These are phyloP conservation scores for Hypoxylon trugodes DNA, from an alignment of 495 filamentous ascomycete genomes.

Conservation along the genomic window DNA sequence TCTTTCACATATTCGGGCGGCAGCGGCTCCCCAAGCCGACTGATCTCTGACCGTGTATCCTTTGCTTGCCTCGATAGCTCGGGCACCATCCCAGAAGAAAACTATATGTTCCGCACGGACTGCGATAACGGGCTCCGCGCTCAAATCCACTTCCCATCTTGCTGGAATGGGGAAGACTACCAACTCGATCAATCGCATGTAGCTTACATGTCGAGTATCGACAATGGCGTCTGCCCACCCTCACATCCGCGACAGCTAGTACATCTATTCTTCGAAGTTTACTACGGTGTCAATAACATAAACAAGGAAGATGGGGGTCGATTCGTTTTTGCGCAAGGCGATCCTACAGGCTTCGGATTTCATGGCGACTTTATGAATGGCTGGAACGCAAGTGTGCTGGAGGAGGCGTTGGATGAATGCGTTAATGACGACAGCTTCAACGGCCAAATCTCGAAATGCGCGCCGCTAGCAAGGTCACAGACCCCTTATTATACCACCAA, in stretches of 20 bases:
- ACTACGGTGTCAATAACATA: conserved; percentile 62
- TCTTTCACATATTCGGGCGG: conserved; percentile 35
- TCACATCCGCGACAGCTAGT: conserved; percentile 63
- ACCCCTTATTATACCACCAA: conserved; percentile 50
- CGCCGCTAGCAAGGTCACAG: conserved; percentile 55
- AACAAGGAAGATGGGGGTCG: conserved; percentile 58
- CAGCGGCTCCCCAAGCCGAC: conserved; percentile 27
- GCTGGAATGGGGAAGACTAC: conserved; percentile 64
- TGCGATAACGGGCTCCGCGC: conserved; percentile 66
- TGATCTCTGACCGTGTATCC: conserved; percentile 50
- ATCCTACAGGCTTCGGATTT: conserved; percentile 61
- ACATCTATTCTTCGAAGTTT: conserved; percentile 72
- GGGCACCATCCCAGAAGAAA: conserved; percentile 56
- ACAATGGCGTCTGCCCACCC: conserved; percentile 66
- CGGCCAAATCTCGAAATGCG: conserved; percentile 60
- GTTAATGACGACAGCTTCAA: conserved; percentile 55
- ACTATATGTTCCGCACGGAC: conserved; percentile 55
- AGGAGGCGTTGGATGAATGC: conserved; percentile 66
- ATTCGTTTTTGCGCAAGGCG: conserved; percentile 69
- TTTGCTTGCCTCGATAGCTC: conserved; percentile 49
- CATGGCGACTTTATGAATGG: conserved; percentile 78
- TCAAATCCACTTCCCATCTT: conserved; percentile 59
- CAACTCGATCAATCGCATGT: conserved; percentile 66
- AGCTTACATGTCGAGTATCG: conserved; percentile 55
- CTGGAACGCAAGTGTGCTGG: conserved; percentile 68